Evolutionary conservation across 2,329 filamentous ascomycete genomes (phyloP).

Genomic region (Venturia asperata): DNA sequence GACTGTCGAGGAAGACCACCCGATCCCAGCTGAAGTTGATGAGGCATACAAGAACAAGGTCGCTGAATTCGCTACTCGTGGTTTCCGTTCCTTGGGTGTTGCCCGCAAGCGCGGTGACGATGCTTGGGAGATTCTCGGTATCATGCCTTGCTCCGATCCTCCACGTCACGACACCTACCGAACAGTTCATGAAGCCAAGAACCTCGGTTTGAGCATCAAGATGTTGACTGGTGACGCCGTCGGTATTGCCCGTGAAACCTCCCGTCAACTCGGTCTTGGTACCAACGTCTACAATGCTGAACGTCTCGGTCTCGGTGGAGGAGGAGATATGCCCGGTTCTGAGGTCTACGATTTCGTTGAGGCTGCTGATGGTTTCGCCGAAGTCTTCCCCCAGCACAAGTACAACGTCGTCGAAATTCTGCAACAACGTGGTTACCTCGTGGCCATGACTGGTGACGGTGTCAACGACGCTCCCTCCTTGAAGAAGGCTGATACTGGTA

Average conservation of each 20-base stretch:
- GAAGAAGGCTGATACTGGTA: slow-evolving; percentile 94
- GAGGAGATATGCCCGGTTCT: slow-evolving; percentile 87
- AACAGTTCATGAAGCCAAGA: slow-evolving; percentile 85
- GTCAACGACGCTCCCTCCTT: slow-evolving; percentile 89
- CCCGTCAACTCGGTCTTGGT: slow-evolving; percentile 81
- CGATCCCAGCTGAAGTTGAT: slow-evolving; percentile 68
- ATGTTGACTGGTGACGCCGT: slow-evolving; percentile 95
- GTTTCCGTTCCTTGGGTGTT: slow-evolving; percentile 90
- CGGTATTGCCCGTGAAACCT: slow-evolving; percentile 86
- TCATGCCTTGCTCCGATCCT: slow-evolving; percentile 90
- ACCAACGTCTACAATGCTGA: slow-evolving; percentile 94
- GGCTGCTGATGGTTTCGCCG: slow-evolving; percentile 88
- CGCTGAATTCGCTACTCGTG: slow-evolving; percentile 82
- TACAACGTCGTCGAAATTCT: slow-evolving; percentile 91
- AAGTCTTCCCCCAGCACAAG: slow-evolving; percentile 94
- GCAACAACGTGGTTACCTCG: slow-evolving; percentile 85
- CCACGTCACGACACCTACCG: slow-evolving; percentile 85
- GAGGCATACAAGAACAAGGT: slow-evolving; percentile 88
- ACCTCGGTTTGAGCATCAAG: slow-evolving; percentile 82
- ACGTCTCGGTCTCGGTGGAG: slow-evolving; percentile 80
- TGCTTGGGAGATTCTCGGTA: slow-evolving; percentile 85
- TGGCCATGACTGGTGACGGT: slow-evolving; percentile 94
- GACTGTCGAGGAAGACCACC: slow-evolving; percentile 79
- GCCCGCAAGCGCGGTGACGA: slow-evolving; percentile 78
- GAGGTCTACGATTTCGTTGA: slow-evolving; percentile 95